These are phyloP conservation scores for Bocquillonia castaneifolia DNA, from an alignment of 441 rosid genomes.

Conservation along the genomic window DNA sequence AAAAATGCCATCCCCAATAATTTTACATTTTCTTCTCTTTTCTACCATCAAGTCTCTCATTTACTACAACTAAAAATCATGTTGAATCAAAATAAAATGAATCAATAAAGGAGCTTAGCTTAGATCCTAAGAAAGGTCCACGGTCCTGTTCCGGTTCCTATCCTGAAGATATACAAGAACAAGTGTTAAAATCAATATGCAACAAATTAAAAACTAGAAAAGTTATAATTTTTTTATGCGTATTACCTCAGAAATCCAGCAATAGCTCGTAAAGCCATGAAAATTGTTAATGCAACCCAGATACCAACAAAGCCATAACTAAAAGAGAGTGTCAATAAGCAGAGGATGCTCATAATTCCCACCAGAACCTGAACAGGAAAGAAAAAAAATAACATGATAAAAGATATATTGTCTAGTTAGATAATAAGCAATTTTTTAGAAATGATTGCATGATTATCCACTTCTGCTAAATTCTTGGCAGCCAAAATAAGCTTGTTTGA, in stretches of 20 bases:
- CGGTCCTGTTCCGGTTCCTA: too few species aligned
- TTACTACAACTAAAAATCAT: background rate
- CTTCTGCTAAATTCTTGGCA: background rate
- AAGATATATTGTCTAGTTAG: too few species aligned
- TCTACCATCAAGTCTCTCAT: background rate
- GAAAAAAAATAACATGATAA: background rate
- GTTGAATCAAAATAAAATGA: background rate
- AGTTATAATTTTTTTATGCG: background rate
- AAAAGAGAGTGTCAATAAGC: conserved; percentile 38
- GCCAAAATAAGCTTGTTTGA: background rate
- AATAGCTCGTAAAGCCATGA: conserved; percentile 43
- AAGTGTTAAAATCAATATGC: background rate
- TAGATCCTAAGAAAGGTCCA: conserved; percentile 25
- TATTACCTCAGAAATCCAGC: conserved; percentile 49
- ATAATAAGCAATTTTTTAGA: too few species aligned
- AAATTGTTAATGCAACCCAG: conserved; percentile 44
- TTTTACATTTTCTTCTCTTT: background rate
- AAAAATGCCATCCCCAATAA: background rate
- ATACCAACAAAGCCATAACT: conserved; percentile 46
- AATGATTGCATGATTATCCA: background rate
- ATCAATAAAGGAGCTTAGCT: conserved; percentile 7
- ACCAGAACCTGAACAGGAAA: conserved; percentile 38
- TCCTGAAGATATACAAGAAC: too few species aligned
- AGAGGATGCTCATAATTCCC: conserved; percentile 34
- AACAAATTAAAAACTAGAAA: background rate